Evolutionary conservation across 23 red algal species (phyloP), one percentile per base, ranked within the genome.

Genomic region (Chondrus crispus): DNA sequence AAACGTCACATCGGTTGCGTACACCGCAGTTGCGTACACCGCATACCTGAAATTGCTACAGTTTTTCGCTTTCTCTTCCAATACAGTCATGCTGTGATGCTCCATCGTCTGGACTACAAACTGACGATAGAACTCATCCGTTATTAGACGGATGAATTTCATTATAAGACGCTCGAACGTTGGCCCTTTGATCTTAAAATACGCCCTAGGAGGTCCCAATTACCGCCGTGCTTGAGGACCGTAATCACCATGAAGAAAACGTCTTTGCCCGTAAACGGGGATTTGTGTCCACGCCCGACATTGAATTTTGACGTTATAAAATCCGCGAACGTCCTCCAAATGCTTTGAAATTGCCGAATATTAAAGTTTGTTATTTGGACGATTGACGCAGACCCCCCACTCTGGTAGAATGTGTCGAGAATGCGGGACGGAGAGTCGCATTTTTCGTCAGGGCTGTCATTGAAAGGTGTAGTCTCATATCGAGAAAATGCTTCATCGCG

Each of bases 181-280:
- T n/a, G n/a, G n/a, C n/a, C 71, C 5, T 76, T 76, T 43, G 24
- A 38, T 46, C 39, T 24, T 28, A 76, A 76, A 43, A 76, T 24
- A 43, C 71, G 37, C 39, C 30, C 71, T 38, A 9, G 28, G 43
- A 76, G 43, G 43, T 76, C 44, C 39, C 71, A 76, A 24, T 76
- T 20, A n/a, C 71, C 71, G 7, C 71, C 71, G 44, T 38, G 39
- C 71, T 76, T 76, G 37, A 76, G 19, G 43, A 76, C 5, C 28
- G 71, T 76, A 24, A 76, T n/a, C 28, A 76, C 39, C 71, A 76
- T 76, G 43, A n/a, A 76, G 4, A 76, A 48, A 26, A 76, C 43
- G 43, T 76, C 71, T 37, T 38, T 24, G 37, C 71, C 71, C 28
- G 39, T 38, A 48, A 38, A 48, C 30, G 37, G 37, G 28, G 28